These are phyloP conservation scores for Dioszegia hungarica DNA, from an alignment of 768 basidiomycete species.

Conservation along the genomic window DNA sequence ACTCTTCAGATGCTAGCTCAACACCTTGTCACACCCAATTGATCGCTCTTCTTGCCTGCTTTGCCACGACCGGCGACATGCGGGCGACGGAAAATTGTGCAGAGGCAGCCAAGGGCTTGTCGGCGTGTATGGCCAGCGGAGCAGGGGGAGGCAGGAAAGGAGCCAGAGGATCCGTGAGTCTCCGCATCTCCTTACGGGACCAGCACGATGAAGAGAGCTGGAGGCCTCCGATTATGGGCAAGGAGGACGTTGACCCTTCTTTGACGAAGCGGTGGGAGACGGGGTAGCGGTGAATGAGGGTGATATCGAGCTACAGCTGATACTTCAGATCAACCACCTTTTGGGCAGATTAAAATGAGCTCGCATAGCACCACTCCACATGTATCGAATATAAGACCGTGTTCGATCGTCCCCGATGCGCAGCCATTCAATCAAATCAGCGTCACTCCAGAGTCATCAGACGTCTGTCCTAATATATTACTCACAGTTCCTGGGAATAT, in stretches of 20 bases:
- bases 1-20: conserved; percentile 17
- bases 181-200: neutral
- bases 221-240: too few relatives aligned
- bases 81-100: conserved; percentile 36
- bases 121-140: conserved; percentile 40
- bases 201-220: neutral
- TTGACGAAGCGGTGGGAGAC: neutral
- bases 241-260: neutral
- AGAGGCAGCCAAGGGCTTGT: conserved; percentile 36
- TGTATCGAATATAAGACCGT: too few relatives aligned
- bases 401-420: too few relatives aligned
- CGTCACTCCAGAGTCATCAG: too few relatives aligned
- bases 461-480: too few relatives aligned
- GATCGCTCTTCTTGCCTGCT: conserved; percentile 44
- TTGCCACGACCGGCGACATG: conserved; percentile 44
- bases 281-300: neutral
- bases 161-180: conserved; percentile 32
- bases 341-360: neutral
- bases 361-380: too few relatives aligned
- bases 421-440: too few relatives aligned
- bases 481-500: too few relatives aligned
- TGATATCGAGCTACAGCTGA: neutral
- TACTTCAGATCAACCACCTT: neutral
- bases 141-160: conserved; percentile 20
- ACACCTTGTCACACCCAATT: conserved; percentile 42